phyloP scores from a whole-genome alignment of 2,329 filamentous ascomycete species.

The Claviceps humidiphila region DNA sequence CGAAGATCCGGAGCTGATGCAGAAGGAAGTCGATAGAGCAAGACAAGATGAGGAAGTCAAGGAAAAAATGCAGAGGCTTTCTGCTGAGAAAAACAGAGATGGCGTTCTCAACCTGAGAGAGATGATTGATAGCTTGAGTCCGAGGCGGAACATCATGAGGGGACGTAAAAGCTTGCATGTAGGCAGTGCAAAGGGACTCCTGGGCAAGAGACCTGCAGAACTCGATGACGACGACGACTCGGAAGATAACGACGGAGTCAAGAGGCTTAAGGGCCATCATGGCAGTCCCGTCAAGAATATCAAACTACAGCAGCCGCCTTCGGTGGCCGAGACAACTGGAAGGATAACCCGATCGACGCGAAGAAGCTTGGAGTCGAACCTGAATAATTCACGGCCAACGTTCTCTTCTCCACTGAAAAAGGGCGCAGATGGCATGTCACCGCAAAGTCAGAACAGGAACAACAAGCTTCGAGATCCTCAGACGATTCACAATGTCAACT shows the following conservation, averaged over 20 bases:
- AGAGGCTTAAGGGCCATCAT: constrained; percentile 58
- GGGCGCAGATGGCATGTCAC: constrained; percentile 39
- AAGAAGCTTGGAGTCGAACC: constrained; percentile 31
- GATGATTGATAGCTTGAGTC: constrained; percentile 66
- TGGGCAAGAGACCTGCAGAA: constrained; percentile 63
- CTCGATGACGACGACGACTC: constrained; percentile 52
- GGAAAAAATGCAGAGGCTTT: constrained; percentile 40
- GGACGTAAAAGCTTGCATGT: constrained; percentile 66
- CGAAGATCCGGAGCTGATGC: constrained; percentile 49
- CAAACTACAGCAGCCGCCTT: constrained; percentile 53
- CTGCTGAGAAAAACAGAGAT: constrained; percentile 40
- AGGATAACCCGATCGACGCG: constrained; percentile 37
- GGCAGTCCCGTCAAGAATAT: constrained; percentile 67
- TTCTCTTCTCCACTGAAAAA: constrained; percentile 35
- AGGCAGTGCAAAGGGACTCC: constrained; percentile 57
- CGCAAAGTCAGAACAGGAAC: constrained; percentile 36
- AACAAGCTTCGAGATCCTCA: constrained; percentile 37
- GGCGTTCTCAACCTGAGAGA: constrained; percentile 56
- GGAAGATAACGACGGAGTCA: constrained; percentile 46
- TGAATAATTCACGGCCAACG: constrained; percentile 28
- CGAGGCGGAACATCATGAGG: constrained; percentile 54
- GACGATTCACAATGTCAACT: constrained; percentile 29
- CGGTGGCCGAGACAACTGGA: constrained; percentile 53
- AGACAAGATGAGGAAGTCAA: constrained; percentile 43
- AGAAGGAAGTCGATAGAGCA: constrained; percentile 50